Evolutionary conservation across 2,329 filamentous ascomycete species (phyloP).

Genomic region (Huntiella savannae): DNA sequence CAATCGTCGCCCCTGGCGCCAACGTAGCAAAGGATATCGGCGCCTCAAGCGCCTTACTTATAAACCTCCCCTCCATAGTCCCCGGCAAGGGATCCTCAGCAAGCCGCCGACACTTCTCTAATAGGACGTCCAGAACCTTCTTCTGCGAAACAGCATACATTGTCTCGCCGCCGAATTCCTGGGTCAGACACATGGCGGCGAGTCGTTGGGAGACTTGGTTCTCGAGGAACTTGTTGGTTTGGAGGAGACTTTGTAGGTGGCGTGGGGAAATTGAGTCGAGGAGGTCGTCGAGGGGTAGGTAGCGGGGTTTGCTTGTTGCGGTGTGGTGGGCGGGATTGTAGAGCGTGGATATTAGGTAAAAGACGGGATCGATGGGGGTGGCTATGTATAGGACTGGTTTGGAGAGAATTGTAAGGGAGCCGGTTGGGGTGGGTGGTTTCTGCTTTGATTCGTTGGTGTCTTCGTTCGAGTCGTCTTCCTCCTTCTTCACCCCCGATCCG

Average conservation of each 20-base stretch:
- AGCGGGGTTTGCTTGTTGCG: constrained; percentile 33
- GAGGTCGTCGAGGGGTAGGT: constrained; percentile 53
- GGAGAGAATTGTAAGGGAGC: constrained; percentile 4
- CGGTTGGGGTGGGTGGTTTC: constrained; percentile 1
- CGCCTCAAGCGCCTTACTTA: constrained; percentile 54
- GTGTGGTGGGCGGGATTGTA: constrained; percentile 22
- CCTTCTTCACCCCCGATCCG: not conserved
- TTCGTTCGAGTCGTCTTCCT: not conserved
- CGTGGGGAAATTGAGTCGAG: constrained; percentile 41
- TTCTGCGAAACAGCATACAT: constrained; percentile 65
- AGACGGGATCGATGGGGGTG: constrained; percentile 67
- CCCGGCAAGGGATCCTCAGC: constrained; percentile 44
- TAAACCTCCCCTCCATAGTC: constrained; percentile 73
- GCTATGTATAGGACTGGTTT: constrained; percentile 63
- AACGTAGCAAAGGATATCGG: constrained; percentile 53
- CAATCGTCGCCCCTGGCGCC: constrained; percentile 11
- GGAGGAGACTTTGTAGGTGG: constrained; percentile 40
- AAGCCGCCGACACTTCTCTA: constrained; percentile 55
- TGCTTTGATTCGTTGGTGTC: not conserved
- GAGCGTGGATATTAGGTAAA: constrained; percentile 61
- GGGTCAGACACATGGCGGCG: constrained; percentile 55
- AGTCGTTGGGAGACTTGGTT: constrained; percentile 44
- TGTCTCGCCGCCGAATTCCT: constrained; percentile 63
- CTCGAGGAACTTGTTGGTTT: constrained; percentile 25
- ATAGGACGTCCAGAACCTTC: constrained; percentile 47